These are phyloP conservation scores for Carex myosuroides DNA, from an alignment of 176 grass and related monocot species.

Conservation along the genomic window DNA sequence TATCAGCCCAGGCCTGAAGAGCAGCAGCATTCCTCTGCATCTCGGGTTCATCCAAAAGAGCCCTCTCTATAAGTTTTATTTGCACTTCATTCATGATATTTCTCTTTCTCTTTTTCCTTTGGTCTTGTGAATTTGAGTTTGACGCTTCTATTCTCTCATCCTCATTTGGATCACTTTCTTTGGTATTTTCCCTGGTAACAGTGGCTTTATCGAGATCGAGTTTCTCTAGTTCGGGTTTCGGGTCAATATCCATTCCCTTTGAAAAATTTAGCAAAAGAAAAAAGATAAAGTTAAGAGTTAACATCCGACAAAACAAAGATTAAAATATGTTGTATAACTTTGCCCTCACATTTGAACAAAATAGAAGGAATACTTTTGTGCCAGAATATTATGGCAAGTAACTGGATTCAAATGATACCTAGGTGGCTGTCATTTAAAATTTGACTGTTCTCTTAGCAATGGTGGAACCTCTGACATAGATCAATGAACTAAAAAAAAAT, in stretches of 20 bases:
- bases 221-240: conserved; percentile 26
- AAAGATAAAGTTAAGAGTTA: background rate
- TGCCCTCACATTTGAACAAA: background rate
- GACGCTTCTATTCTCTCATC: conserved; percentile 59
- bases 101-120: conserved; percentile 81
- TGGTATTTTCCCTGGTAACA: conserved; percentile 30
- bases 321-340: background rate
- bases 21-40: conserved; percentile 73
- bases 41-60: conserved; percentile 79
- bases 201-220: conserved; percentile 39
- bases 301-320: background rate
- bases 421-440: background rate
- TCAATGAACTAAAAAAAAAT: background rate
- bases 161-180: conserved; percentile 53
- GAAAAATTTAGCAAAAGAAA: background rate
- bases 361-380: background rate
- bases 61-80: conserved; percentile 67
- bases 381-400: background rate
- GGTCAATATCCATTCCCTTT: conserved; percentile 16
- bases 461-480: background rate
- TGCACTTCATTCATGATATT: conserved; percentile 89
- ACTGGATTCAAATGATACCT: background rate
- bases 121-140: conserved; percentile 50
- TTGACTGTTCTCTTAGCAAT: background rate
- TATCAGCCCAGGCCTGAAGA: conserved; percentile 74